A percentile compares a stretch with the other conserved stretches of the same genome.
These are phyloP conservation scores for Metschnikowia anglica DNA, from an alignment of 805 yeast species.

Conservation along the genomic window DNA sequence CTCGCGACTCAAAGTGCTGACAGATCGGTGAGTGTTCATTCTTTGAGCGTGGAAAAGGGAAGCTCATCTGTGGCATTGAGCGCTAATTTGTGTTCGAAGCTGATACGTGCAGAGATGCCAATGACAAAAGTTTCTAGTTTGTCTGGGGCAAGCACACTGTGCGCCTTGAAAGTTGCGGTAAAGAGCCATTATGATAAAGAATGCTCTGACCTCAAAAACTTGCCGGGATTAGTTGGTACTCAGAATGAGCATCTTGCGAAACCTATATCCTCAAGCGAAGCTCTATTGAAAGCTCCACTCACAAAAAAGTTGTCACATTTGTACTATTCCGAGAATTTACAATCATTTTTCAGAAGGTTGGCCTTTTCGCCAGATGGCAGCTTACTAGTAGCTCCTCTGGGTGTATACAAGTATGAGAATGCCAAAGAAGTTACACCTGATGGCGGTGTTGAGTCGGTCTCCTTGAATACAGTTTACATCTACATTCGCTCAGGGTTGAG, in stretches of 20 bases:
- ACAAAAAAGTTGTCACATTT: slow-evolving; percentile 29
- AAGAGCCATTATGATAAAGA: no score
- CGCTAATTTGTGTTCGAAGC: slow-evolving; percentile 39
- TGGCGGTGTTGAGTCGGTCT: slow-evolving; percentile 11
- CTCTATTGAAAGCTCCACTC: slow-evolving; percentile 9
- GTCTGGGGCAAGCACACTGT: not conserved
- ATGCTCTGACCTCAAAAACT: no score
- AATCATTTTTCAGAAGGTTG: slow-evolving; percentile 85
- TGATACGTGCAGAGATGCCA: slow-evolving; percentile 59
- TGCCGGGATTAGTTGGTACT: no score
- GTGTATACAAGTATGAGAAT: slow-evolving; percentile 40
- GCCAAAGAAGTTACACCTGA: slow-evolving; percentile 9
- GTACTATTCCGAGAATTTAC: slow-evolving; percentile 83
- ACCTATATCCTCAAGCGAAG: not conserved
- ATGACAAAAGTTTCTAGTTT: slow-evolving; percentile 2
- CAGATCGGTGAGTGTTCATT: slow-evolving; percentile 63
- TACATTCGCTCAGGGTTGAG: slow-evolving; percentile 70
- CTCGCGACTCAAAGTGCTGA: slow-evolving; percentile 91
- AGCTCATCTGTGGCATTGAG: slow-evolving; percentile 28
- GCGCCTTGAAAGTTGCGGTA: no score
- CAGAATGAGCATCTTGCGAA: not conserved
- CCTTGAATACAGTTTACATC: slow-evolving; percentile 70
- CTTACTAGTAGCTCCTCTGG: slow-evolving; percentile 76
- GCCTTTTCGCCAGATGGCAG: slow-evolving; percentile 89
- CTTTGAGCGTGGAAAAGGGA: not conserved